These are phyloP conservation scores for Chlorella sorokiniana DNA, from an alignment of 139 green algal genomes.

Conservation along the genomic window DNA sequence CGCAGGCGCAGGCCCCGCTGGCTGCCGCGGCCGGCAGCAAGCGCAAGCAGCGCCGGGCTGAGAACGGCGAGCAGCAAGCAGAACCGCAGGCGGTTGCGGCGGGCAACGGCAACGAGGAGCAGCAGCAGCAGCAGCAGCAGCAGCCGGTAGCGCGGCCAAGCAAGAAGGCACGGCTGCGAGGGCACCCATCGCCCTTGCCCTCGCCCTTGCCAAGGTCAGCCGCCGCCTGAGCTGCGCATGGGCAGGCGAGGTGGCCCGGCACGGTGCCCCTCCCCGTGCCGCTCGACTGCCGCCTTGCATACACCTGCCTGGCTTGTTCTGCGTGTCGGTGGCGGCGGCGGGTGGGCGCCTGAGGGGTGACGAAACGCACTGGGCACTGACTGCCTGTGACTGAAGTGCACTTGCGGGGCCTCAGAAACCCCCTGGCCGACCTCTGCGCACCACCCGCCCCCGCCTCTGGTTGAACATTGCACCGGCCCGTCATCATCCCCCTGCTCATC, in stretches of 20 bases:
- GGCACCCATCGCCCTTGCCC: not conserved
- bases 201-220: not conserved
- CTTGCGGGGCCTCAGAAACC: slow-evolving; percentile 27
- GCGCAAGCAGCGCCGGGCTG: not conserved
- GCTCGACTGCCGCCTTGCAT: not conserved
- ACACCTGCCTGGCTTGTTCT: not conserved
- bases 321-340: too few species aligned
- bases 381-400: slow-evolving; percentile 27
- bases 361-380: slow-evolving; percentile 37
- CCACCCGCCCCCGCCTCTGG: too few species aligned
- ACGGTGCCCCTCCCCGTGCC: not conserved
- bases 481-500: not conserved
- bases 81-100: too few species aligned
- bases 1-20: not conserved
- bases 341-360: slow-evolving; percentile 15
- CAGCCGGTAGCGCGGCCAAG: not conserved
- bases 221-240: not conserved
- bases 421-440: slow-evolving; percentile 9
- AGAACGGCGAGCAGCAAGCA: not conserved
- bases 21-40: not conserved
- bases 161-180: slow-evolving; percentile 2
- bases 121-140: slow-evolving; percentile 2
- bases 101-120: too few species aligned
- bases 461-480: not conserved
- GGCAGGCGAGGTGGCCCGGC: too few species aligned